phyloP scores from a whole-genome alignment of 139 green algal genomes.

The Tetraselmis striata region DNA sequence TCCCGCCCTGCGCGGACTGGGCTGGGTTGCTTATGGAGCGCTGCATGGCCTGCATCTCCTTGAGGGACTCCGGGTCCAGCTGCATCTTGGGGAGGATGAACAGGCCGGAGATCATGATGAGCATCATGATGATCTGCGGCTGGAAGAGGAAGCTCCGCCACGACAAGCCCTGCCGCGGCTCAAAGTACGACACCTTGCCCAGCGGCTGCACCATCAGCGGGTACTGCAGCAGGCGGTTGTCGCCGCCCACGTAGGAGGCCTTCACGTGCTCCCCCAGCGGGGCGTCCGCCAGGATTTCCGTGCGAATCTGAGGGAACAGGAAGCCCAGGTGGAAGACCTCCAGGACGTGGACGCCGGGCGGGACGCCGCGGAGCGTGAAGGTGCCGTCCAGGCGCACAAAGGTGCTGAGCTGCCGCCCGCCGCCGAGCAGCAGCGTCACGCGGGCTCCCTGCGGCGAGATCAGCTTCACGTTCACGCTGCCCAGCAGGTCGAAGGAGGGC shows the following conservation, averaged over 20 bases:
- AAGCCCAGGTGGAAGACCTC: neutral
- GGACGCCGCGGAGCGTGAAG: neutral
- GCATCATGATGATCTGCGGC: neutral
- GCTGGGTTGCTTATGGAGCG: no score
- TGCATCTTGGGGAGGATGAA: neutral
- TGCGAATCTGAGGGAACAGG: neutral
- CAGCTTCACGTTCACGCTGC: neutral
- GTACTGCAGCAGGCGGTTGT: neutral
- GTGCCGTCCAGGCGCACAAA: neutral
- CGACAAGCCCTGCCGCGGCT: neutral
- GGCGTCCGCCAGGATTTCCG: neutral
- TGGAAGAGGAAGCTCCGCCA: neutral
- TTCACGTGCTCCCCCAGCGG: neutral
- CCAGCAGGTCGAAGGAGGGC: no score
- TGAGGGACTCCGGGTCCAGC: neutral
- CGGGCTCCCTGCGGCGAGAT: neutral
- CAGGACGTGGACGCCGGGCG: neutral
- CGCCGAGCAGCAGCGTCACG: neutral
- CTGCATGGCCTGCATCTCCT: neutral
- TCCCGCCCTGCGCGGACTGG: no score
- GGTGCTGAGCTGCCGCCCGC: neutral
- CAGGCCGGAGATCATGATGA: neutral
- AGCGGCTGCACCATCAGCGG: neutral
- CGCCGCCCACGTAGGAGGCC: neutral
- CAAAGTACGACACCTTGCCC: neutral